Evolutionary conservation across 2,329 filamentous ascomycete species (phyloP).

Genomic region (Phaeosphaeriaceae sp.): DNA sequence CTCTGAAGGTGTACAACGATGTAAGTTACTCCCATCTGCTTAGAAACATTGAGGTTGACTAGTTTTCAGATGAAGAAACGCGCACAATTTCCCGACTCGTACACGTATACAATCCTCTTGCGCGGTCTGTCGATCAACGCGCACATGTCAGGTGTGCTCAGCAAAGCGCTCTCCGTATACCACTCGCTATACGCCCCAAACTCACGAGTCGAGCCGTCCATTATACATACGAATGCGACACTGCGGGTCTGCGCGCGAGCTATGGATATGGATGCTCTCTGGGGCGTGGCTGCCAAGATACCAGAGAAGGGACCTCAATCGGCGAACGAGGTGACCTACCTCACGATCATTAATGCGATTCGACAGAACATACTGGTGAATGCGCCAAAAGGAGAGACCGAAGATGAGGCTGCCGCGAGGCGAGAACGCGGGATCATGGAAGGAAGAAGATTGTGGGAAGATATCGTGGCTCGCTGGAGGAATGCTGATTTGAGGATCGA

Average conservation of each 20-base stretch:
- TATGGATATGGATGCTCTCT: constrained; percentile 79
- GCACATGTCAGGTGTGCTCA: constrained; percentile 66
- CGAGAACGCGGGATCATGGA: constrained; percentile 64
- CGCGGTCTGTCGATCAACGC: constrained; percentile 71
- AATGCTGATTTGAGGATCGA: constrained; percentile 75
- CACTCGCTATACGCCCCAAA: constrained; percentile 72
- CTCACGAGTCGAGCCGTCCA: constrained; percentile 71
- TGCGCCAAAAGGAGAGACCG: constrained; percentile 35
- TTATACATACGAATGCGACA: constrained; percentile 88
- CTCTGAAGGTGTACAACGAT: constrained; percentile 88
- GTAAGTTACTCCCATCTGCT: constrained; percentile 51
- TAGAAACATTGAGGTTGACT: constrained; percentile 14
- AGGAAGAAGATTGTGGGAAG: constrained; percentile 79
- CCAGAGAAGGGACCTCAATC: constrained; percentile 68
- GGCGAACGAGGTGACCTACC: constrained; percentile 78
- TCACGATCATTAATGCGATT: constrained; percentile 81
- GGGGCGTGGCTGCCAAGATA: constrained; percentile 75
- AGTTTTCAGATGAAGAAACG: constrained; percentile 86
- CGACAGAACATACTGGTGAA: constrained; percentile 44
- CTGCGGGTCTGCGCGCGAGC: constrained; percentile 80
- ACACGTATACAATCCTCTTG: constrained; percentile 86
- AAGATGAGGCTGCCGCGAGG: constrained; percentile 32
- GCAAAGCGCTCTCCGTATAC: constrained; percentile 77
- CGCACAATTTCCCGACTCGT: constrained; percentile 76
- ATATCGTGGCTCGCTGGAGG: constrained; percentile 78